Percentiles rank a stretch among this genome's conserved stretches.
Evolutionary conservation across 345 rosid species (phyloP).

Genomic region (Carallia brachiata): DNA sequence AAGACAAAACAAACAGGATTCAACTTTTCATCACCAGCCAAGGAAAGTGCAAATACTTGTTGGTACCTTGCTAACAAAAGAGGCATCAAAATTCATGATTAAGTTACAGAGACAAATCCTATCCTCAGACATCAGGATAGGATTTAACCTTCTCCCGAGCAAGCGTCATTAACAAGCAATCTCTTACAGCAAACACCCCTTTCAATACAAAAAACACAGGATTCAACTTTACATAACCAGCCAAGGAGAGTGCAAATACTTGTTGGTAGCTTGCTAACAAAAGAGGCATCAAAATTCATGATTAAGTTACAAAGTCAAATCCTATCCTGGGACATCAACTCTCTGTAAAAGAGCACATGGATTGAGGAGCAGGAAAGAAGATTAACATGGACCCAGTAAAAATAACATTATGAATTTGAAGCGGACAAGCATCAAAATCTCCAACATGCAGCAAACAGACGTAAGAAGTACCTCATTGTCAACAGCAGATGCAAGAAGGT

Average conservation of each 20-base stretch:
- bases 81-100: neutral
- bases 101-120: neutral
- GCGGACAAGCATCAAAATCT: neutral
- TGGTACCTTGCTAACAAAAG: neutral
- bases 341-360: neutral
- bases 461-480: conserved; percentile 78
- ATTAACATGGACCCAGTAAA: neutral
- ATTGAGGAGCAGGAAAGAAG: neutral
- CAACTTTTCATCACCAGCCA: neutral
- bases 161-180: too few relatives aligned
- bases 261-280: neutral
- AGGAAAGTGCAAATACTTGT: neutral
- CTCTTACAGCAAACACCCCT: neutral
- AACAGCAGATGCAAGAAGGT: conserved; percentile 89
- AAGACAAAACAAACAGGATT: neutral
- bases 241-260: neutral
- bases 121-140: too few relatives aligned
- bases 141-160: too few relatives aligned
- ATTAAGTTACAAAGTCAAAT: neutral
- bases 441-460: conserved; percentile 7
- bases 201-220: neutral
- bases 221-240: neutral
- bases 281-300: neutral
- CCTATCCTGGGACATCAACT: neutral
- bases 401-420: neutral